These are phyloP conservation scores for Alloteropsis semialata DNA, from an alignment of 176 grass and related monocot genomes.

Conservation along the genomic window DNA sequence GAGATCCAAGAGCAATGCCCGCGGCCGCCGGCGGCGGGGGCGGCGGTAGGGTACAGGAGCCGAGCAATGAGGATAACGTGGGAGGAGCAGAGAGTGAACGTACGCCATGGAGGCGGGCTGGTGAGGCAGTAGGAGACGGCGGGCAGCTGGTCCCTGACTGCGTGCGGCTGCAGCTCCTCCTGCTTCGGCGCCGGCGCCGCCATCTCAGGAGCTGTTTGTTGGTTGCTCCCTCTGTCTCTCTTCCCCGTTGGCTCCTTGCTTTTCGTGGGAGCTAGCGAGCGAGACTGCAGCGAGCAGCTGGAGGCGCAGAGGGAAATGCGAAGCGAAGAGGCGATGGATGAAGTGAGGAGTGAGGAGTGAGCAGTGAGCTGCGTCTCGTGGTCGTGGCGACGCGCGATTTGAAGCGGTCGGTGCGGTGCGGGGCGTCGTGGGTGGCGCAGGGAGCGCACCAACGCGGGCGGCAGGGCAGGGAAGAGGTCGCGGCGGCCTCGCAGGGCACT, in stretches of 20 bases:
- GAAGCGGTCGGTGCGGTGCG: conserved; percentile 16
- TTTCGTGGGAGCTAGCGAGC: background rate
- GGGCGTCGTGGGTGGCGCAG: background rate
- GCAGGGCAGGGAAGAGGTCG: background rate
- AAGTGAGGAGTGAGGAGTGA: too few relatives aligned
- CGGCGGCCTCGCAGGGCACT: background rate
- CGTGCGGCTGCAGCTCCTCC: conserved; percentile 57
- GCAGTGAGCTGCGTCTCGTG: background rate
- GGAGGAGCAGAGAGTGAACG: background rate
- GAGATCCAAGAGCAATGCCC: background rate
- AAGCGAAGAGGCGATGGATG: too few relatives aligned
- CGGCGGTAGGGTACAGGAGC: background rate
- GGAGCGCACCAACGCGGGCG: background rate
- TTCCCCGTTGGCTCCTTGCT: too few relatives aligned
- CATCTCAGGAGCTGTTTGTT: conserved; percentile 1
- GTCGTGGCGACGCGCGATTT: background rate
- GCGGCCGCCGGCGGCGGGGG: background rate
- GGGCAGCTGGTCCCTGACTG: conserved; percentile 55
- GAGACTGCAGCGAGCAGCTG: background rate
- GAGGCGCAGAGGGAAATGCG: background rate
- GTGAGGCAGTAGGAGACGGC: conserved; percentile 58
- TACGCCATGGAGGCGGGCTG: conserved; percentile 60
- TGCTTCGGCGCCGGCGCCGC: conserved; percentile 59
- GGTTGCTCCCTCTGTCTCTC: too few relatives aligned
- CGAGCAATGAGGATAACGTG: background rate